Evolutionary conservation across 139 green algal genomes (phyloP).

Genomic region (Picochlorum sp.): DNA sequence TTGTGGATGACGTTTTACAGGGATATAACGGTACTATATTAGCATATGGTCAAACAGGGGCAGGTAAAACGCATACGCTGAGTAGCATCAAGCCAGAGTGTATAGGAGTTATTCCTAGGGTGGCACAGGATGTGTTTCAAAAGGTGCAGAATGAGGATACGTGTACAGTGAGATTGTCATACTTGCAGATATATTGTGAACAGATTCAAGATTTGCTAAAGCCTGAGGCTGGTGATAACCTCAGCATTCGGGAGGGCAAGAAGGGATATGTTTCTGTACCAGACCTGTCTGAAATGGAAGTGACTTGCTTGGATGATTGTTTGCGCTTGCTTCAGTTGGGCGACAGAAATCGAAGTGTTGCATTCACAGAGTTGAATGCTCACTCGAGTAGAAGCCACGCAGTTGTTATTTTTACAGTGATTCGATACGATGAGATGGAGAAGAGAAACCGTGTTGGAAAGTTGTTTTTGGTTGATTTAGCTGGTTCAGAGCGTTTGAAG

Average conservation of each 20-base stretch:
- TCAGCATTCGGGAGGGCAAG: slow-evolving; percentile 67
- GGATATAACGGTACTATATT: slow-evolving; percentile 81
- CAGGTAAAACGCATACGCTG: slow-evolving; percentile 78
- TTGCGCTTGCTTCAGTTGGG: slow-evolving; percentile 69
- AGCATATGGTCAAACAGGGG: slow-evolving; percentile 68
- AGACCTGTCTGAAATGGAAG: slow-evolving; percentile 54
- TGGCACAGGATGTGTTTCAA: slow-evolving; percentile 53
- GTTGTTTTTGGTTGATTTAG: slow-evolving; percentile 93
- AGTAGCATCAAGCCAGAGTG: slow-evolving; percentile 47
- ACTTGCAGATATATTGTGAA: slow-evolving; percentile 86
- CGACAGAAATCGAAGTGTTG: slow-evolving; percentile 56
- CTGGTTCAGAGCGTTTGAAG: slow-evolving; percentile 84
- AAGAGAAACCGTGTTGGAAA: slow-evolving; percentile 56
- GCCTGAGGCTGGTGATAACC: slow-evolving; percentile 52
- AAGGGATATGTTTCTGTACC: slow-evolving; percentile 66
- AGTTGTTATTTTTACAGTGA: slow-evolving; percentile 72
- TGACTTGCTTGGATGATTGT: slow-evolving; percentile 61
- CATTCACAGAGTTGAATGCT: slow-evolving; percentile 61
- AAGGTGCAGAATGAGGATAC: slow-evolving; percentile 32
- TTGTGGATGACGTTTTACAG: slow-evolving; percentile 63
- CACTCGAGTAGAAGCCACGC: slow-evolving; percentile 68
- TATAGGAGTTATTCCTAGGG: slow-evolving; percentile 75
- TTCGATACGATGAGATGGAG: slow-evolving; percentile 42
- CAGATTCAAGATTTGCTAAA: slow-evolving; percentile 70
- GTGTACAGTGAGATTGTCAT: slow-evolving; percentile 69